Percentiles rank a stretch among this genome's conserved stretches.
Conservation (phyloP, 176 grass and related monocot genomes). For the Leersia perrieri region DNA sequence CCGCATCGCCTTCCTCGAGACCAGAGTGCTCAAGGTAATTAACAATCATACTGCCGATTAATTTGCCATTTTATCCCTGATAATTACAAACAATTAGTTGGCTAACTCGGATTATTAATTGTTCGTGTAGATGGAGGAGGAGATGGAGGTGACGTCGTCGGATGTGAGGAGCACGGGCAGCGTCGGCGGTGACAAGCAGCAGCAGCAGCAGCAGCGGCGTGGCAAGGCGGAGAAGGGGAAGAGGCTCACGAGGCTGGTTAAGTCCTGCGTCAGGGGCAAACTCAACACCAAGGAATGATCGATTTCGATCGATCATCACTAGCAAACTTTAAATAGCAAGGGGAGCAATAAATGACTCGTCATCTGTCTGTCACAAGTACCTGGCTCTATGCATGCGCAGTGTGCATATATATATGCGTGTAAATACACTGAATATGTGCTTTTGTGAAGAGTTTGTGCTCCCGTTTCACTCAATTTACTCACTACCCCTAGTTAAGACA, state of each 20-base stretch:
- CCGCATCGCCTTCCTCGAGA: slow-evolving; percentile 34
- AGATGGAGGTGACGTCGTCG: neutral
- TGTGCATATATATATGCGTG: too few relatives aligned
- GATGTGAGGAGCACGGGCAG: neutral
- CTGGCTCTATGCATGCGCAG: too few relatives aligned
- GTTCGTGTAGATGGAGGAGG: slow-evolving; percentile 26
- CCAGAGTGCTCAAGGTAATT: slow-evolving; percentile 14
- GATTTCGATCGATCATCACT: too few relatives aligned
- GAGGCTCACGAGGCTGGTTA: slow-evolving; percentile 24
- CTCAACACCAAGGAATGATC: slow-evolving; percentile 13
- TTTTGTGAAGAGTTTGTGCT: too few relatives aligned
- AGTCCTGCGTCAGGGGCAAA: slow-evolving; percentile 32
- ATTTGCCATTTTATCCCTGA: neutral
- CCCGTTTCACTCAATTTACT: too few relatives aligned
- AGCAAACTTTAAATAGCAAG: too few relatives aligned
- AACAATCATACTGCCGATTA: neutral
- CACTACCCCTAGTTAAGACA: too few relatives aligned
- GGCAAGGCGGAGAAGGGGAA: neutral
- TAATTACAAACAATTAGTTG: neutral
- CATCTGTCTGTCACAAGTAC: too few relatives aligned
- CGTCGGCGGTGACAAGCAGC: neutral
- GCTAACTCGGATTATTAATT: too few relatives aligned
- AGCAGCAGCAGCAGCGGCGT: neutral
- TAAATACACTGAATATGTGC: too few relatives aligned
- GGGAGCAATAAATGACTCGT: too few relatives aligned